A percentile compares a stretch with the other conserved stretches of the same genome.
Evolutionary conservation across 768 basidiomycete species (phyloP).

Genomic region (Cyclocybe aegerita): DNA sequence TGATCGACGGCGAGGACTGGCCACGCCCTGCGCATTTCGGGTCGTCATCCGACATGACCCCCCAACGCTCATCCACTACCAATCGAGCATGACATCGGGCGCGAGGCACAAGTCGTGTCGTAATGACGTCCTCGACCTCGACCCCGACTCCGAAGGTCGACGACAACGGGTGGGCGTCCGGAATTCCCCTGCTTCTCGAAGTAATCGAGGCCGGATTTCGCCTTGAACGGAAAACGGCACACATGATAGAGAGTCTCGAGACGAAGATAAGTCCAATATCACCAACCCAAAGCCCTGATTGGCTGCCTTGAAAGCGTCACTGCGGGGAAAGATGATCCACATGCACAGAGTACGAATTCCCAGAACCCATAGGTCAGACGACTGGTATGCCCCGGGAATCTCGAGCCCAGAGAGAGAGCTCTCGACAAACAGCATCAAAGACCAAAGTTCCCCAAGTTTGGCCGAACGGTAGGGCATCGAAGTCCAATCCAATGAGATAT

Average conservation of each 20-base stretch:
- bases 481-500: slow-evolving; percentile 13
- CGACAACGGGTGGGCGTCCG: background rate
- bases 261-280: slow-evolving; percentile 12
- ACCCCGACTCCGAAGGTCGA: no score
- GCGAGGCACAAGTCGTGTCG: no score
- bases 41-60: no score
- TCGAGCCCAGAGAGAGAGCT: slow-evolving; percentile 11
- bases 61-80: no score
- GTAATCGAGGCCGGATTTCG: slow-evolving; percentile 17
- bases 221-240: slow-evolving; percentile 11
- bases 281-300: slow-evolving; percentile 9
- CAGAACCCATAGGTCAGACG: slow-evolving; percentile 18
- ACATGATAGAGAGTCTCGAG: slow-evolving; percentile 7
- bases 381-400: slow-evolving; percentile 11
- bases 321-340: slow-evolving; percentile 7
- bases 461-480: slow-evolving; percentile 5
- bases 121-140: no score
- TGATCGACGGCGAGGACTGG: no score
- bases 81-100: no score
- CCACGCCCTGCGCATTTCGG: no score
- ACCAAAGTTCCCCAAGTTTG: slow-evolving; percentile 9
- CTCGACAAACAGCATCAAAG: slow-evolving; percentile 11
- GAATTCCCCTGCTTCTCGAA: slow-evolving; percentile 17
- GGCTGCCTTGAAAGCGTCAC: slow-evolving; percentile 5
- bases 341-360: slow-evolving; percentile 13